These are phyloP conservation scores for Tanacetum coccineum DNA, from an alignment of 129 eudicot genomes.

Conservation along the genomic window DNA sequence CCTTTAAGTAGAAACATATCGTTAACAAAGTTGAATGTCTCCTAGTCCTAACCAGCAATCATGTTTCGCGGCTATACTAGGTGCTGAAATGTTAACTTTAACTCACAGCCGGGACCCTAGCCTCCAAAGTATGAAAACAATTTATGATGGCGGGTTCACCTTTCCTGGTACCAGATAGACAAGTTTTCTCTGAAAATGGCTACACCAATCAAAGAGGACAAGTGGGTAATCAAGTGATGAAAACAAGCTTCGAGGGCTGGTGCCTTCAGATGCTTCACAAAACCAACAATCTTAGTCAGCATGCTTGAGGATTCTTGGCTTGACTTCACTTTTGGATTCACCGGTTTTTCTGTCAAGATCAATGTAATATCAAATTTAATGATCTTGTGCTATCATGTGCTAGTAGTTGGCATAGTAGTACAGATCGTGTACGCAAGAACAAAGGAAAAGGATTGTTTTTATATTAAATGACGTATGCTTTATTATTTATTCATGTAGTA, in stretches of 20 bases:
- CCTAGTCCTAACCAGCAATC: constrained; percentile 55
- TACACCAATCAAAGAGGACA: constrained; percentile 21
- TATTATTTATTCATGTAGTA: too few species aligned
- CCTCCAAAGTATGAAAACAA: constrained; percentile 19
- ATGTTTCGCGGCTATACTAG: constrained; percentile 33
- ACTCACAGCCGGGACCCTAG: constrained; percentile 27
- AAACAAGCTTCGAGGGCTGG: constrained; percentile 45
- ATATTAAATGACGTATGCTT: too few species aligned
- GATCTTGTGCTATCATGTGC: too few species aligned
- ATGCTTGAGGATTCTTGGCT: constrained; percentile 56
- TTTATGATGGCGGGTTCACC: constrained; percentile 14
- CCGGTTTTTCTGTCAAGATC: constrained; percentile 62
- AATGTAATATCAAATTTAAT: too few species aligned
- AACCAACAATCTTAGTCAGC: constrained; percentile 45
- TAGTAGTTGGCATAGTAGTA: too few species aligned
- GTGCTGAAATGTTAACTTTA: constrained; percentile 29
- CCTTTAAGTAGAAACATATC: too few species aligned
- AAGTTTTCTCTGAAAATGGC: constrained; percentile 18
- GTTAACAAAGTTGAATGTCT: not conserved
- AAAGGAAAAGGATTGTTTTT: too few species aligned
- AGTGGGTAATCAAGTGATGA: constrained; percentile 28
- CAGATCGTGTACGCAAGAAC: too few species aligned
- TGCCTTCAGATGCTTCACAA: constrained; percentile 32
- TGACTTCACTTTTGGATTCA: constrained; percentile 57
- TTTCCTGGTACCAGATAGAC: constrained; percentile 25